phyloP scores from a whole-genome alignment of 2,329 filamentous ascomycete genomes.

The Colletotrichum limetticola region DNA sequence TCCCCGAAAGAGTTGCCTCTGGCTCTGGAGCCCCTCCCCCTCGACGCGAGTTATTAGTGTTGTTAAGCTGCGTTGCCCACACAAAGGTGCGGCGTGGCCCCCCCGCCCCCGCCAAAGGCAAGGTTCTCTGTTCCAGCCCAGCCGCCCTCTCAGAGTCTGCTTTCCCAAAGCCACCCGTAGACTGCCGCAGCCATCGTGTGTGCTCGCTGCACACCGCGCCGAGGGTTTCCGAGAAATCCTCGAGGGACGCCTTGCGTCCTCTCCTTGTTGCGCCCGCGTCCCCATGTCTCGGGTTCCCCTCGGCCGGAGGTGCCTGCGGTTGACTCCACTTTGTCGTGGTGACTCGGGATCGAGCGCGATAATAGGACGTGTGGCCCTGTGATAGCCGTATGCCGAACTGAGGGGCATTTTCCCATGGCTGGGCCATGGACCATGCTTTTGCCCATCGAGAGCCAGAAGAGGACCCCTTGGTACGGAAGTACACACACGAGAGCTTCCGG shows the following conservation, averaged over 20 bases:
- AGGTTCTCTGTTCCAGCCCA: conserved; percentile 9
- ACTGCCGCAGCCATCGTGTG: neutral
- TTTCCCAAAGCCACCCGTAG: neutral
- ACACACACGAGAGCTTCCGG: conserved; percentile 23
- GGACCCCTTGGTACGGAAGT: neutral
- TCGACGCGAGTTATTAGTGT: neutral
- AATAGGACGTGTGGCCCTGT: conserved; percentile 27
- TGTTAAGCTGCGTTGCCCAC: neutral
- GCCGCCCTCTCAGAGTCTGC: neutral
- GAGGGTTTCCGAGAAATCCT: conserved; percentile 38
- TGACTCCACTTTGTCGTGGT: conserved; percentile 26
- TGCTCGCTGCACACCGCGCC: conserved; percentile 29
- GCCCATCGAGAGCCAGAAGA: neutral
- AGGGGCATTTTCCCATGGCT: conserved; percentile 18
- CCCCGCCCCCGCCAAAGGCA: neutral
- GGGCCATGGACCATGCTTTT: neutral
- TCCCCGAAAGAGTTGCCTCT: neutral
- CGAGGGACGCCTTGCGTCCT: conserved; percentile 17
- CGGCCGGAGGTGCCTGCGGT: conserved; percentile 39
- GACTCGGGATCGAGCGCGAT: conserved; percentile 29
- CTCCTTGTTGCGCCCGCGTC: conserved; percentile 2
- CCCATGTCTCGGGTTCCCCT: conserved; percentile 40
- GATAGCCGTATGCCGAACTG: conserved; percentile 36
- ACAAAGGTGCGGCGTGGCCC: neutral
- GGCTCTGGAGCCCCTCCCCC: neutral